Evolutionary conservation across 2,329 filamentous ascomycete genomes (phyloP).

Genomic region (Aphanocladium album): DNA sequence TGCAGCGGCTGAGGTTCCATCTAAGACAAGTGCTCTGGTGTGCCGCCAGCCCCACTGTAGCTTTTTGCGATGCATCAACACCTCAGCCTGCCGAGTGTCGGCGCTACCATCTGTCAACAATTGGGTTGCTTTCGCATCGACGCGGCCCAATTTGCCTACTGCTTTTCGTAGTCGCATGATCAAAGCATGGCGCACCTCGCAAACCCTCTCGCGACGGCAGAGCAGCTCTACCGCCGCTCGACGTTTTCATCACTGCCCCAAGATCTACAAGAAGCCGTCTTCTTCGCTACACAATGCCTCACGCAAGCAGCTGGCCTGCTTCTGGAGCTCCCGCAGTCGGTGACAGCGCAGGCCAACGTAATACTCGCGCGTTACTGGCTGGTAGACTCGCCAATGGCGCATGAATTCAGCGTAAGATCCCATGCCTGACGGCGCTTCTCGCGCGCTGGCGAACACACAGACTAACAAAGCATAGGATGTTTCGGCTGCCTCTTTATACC

Average conservation of each 20-base stretch:
- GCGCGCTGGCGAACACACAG: background rate
- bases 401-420: conserved; percentile 50
- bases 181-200: conserved; percentile 53
- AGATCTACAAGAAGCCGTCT: conserved; percentile 67
- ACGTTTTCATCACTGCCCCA: conserved; percentile 55
- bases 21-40: background rate
- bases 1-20: background rate
- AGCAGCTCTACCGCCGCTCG: conserved; percentile 58
- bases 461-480: conserved; percentile 53
- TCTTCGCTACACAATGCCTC: conserved; percentile 65
- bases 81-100: background rate
- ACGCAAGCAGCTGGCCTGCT: conserved; percentile 77
- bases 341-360: conserved; percentile 80
- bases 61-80: conserved; percentile 4
- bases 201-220: conserved; percentile 68
- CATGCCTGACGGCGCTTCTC: background rate
- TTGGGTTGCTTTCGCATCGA: background rate
- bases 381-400: conserved; percentile 47
- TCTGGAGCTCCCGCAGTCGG: conserved; percentile 76
- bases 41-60: background rate
- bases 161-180: background rate
- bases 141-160: background rate
- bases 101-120: background rate
- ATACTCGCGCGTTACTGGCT: conserved; percentile 79
- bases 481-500: conserved; percentile 75